Percentiles rank a stretch among this genome's conserved stretches.
Conservation (phyloP, 1,284 basidiomycete genomes). For the Papiliotrema laurentii region DNA sequence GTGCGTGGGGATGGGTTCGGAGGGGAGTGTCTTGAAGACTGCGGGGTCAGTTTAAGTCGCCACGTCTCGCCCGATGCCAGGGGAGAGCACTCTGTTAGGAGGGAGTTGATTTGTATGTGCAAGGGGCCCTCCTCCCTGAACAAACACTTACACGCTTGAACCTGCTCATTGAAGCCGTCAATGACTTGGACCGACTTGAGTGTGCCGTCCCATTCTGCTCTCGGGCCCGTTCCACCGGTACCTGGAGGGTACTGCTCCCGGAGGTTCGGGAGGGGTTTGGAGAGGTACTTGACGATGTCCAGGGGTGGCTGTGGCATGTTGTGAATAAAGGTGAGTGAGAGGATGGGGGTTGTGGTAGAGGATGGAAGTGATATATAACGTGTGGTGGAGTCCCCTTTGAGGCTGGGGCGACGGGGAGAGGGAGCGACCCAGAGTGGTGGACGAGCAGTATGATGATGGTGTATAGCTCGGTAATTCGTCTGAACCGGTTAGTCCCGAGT, state of each 20-base stretch:
- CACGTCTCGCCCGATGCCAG: too few relatives aligned
- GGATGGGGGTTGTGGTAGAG: background rate
- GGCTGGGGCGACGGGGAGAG: too few relatives aligned
- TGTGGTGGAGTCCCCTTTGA: background rate
- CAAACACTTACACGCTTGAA: slow-evolving; percentile 38
- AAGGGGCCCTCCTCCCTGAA: background rate
- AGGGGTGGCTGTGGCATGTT: slow-evolving; percentile 49
- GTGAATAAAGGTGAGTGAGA: background rate
- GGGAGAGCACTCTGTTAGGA: too few relatives aligned
- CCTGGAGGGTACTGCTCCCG: slow-evolving; percentile 45
- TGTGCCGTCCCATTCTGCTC: slow-evolving; percentile 38
- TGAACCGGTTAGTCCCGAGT: background rate
- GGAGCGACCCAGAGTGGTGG: too few relatives aligned
- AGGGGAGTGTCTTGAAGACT: slow-evolving; percentile 25
- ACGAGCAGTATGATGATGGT: too few relatives aligned
- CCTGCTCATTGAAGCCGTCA: slow-evolving; percentile 34
- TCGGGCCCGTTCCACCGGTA: slow-evolving; percentile 46
- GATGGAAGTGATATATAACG: background rate
- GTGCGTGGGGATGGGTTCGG: slow-evolving; percentile 36
- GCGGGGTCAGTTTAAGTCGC: too few relatives aligned
- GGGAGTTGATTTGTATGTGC: too few relatives aligned
- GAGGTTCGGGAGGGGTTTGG: slow-evolving; percentile 31
- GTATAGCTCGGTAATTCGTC: background rate
- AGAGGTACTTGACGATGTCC: slow-evolving; percentile 44
- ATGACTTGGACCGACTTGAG: slow-evolving; percentile 43